phyloP scores from a whole-genome alignment of 2,329 filamentous ascomycete genomes.

The Sclerotinia spermophila region DNA sequence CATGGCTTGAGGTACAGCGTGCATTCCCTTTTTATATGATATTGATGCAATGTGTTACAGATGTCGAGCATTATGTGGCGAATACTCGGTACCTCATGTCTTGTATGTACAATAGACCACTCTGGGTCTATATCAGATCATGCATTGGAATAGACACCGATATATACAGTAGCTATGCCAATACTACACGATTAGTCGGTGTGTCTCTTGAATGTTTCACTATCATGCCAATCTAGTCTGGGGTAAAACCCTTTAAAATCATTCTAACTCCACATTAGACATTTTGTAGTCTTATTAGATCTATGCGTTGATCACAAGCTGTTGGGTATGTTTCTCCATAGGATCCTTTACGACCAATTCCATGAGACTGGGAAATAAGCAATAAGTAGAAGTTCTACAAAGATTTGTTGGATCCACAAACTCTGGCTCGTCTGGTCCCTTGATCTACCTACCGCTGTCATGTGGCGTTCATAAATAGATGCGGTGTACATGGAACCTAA shows the following conservation, averaged over 20 bases:
- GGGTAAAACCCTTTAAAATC: not conserved
- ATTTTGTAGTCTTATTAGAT: not conserved
- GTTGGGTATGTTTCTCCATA: not conserved
- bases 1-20: not conserved
- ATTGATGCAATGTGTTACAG: conserved; percentile 3
- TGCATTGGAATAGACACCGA: not conserved
- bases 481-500: not conserved
- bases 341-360: not conserved
- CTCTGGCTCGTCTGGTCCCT: conserved; percentile 1
- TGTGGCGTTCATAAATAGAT: not conserved
- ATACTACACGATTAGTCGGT: not conserved
- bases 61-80: conserved; percentile 6
- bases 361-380: not conserved
- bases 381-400: not conserved
- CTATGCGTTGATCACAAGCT: not conserved
- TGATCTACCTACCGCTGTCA: not conserved
- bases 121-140: not conserved
- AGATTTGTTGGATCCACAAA: not conserved
- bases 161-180: not conserved
- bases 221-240: not conserved
- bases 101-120: not conserved
- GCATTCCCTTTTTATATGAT: not conserved
- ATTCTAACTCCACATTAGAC: not conserved
- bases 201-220: not conserved
- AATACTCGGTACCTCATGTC: not conserved